These are phyloP conservation scores for Euphorbia pulcherrima DNA, from an alignment of 345 rosid genomes.

Conservation along the genomic window DNA sequence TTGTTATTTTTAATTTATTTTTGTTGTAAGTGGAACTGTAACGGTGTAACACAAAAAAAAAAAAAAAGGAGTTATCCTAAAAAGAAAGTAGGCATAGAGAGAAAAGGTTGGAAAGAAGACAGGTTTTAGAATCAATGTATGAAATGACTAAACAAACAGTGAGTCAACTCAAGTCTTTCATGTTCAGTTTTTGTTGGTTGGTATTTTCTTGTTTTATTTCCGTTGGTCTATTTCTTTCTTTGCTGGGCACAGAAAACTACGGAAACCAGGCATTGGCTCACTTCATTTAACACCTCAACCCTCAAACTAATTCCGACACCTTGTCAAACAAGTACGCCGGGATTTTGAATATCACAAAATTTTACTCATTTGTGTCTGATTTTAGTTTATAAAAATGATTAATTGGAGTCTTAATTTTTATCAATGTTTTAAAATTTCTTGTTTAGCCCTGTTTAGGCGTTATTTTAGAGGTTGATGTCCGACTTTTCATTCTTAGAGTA, in stretches of 20 bases:
- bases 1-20: too few relatives aligned
- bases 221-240: not conserved
- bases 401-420: too few relatives aligned
- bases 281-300: conserved; percentile 23
- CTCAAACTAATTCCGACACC: conserved; percentile 18
- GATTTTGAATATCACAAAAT: conserved; percentile 8
- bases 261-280: conserved; percentile 29
- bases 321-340: conserved; percentile 33
- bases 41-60: too few relatives aligned
- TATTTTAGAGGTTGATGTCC: too few relatives aligned
- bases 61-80: too few relatives aligned
- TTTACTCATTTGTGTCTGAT: too few relatives aligned
- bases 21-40: too few relatives aligned
- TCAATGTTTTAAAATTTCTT: too few relatives aligned
- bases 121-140: conserved; percentile 31
- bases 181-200: conserved; percentile 32
- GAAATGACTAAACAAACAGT: conserved; percentile 42
- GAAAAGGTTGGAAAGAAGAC: not conserved
- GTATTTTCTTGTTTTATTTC: conserved; percentile 24
- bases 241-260: conserved; percentile 31
- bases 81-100: not conserved
- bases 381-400: too few relatives aligned
- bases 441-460: too few relatives aligned
- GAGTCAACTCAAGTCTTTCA: conserved; percentile 42
- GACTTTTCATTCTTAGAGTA: too few relatives aligned